Conservation (phyloP, 371 early-diverging fungal genomes). For the Rhizopus delemar region DNA sequence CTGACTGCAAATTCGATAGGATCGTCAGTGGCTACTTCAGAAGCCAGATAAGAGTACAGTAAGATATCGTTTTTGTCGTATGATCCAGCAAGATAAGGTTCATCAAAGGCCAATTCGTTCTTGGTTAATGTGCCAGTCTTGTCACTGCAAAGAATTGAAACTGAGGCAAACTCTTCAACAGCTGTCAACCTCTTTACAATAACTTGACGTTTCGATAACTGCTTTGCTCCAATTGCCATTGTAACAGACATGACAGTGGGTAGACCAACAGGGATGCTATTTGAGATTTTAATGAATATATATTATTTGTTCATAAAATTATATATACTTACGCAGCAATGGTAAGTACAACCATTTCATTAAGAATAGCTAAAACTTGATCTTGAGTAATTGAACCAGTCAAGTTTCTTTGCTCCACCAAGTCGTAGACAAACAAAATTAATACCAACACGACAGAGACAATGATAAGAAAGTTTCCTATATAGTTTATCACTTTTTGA, state of each 20-base stretch:
- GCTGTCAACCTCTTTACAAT: constrained; percentile 94
- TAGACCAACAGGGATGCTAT: constrained; percentile 87
- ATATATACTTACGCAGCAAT: constrained; percentile 27
- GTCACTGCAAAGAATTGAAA: constrained; percentile 92
- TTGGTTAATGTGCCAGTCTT: constrained; percentile 96
- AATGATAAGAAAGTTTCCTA: constrained; percentile 81
- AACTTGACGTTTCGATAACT: constrained; percentile 87
- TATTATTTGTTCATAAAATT: neutral
- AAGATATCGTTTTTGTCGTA: constrained; percentile 83
- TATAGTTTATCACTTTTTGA: constrained; percentile 81
- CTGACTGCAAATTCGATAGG: constrained; percentile 92
- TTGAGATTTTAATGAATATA: neutral
- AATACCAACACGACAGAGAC: constrained; percentile 74
- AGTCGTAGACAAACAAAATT: constrained; percentile 74
- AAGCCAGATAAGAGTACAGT: constrained; percentile 80
- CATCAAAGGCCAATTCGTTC: constrained; percentile 88
- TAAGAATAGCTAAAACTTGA: constrained; percentile 67
- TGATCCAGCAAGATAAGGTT: constrained; percentile 77
- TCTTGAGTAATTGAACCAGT: constrained; percentile 36
- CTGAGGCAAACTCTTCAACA: constrained; percentile 94
- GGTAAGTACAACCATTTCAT: constrained; percentile 61
- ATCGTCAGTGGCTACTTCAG: constrained; percentile 90
- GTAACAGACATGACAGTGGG: constrained; percentile 95
- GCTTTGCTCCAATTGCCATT: constrained; percentile 92
- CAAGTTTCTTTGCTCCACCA: constrained; percentile 44